Conservation (phyloP, 768 basidiomycete genomes). For the Cyclocybe cylindracea region DNA sequence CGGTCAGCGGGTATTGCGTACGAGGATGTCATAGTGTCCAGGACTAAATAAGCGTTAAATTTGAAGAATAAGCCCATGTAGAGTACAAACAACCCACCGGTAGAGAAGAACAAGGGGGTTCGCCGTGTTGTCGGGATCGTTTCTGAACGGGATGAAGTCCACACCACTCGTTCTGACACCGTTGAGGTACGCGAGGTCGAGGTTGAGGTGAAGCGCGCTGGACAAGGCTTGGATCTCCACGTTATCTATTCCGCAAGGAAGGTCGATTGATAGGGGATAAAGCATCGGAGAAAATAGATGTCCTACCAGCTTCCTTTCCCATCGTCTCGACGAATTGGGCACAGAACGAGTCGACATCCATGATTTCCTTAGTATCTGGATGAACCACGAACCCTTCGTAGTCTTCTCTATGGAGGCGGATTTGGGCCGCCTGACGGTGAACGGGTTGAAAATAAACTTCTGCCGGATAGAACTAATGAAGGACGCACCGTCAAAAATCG, state of each 20-base stretch:
- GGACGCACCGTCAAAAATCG: constrained; percentile 66
- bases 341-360: constrained; percentile 70
- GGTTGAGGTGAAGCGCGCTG: constrained; percentile 61
- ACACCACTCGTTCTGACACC: constrained; percentile 57
- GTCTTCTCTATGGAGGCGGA: constrained; percentile 59
- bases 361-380: constrained; percentile 63
- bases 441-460: background rate
- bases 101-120: constrained; percentile 72
- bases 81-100: constrained; percentile 44
- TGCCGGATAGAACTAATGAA: background rate
- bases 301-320: constrained; percentile 74
- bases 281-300: background rate
- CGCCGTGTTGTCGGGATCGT: constrained; percentile 41
- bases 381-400: constrained; percentile 78
- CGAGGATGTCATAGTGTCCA: constrained; percentile 85
- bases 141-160: constrained; percentile 67
- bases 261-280: background rate
- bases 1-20: background rate
- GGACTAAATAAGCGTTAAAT: constrained; percentile 48
- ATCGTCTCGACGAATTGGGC: constrained; percentile 73
- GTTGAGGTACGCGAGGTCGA: constrained; percentile 82
- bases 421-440: constrained; percentile 60
- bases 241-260: constrained; percentile 55
- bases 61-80: background rate
- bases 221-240: constrained; percentile 81